A percentile compares a stretch with the other conserved stretches of the same genome.
Evolutionary conservation across 768 basidiomycete genomes (phyloP).

Genomic region (Tylopilus subfusipes): DNA sequence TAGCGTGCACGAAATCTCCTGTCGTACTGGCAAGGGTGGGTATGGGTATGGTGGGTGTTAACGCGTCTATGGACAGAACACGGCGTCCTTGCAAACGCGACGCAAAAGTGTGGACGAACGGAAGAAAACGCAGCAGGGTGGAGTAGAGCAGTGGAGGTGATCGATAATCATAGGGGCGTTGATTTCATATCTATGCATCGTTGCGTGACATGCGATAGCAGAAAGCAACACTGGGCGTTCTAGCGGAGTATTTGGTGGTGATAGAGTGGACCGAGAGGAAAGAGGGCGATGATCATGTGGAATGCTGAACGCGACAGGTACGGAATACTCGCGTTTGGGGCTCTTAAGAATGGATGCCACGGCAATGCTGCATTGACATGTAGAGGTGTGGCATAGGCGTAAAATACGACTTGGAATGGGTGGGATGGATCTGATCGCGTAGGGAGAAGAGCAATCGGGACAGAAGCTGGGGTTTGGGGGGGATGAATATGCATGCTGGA

Average conservation of each 20-base stretch:
- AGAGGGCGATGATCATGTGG: slow-evolving; percentile 7
- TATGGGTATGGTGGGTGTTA: not conserved
- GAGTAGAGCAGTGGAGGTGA: slow-evolving; percentile 4
- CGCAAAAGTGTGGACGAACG: slow-evolving; percentile 13
- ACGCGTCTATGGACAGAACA: slow-evolving; percentile 6
- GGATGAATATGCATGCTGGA: no score
- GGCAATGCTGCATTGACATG: slow-evolving; percentile 12
- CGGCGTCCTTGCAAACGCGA: not conserved
- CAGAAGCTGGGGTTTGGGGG: slow-evolving; percentile 8
- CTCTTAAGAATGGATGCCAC: slow-evolving; percentile 12
- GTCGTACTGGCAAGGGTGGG: not conserved
- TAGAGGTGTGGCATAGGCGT: slow-evolving; percentile 12
- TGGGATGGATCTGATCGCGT: slow-evolving; percentile 20
- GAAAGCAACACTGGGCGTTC: slow-evolving; percentile 5
- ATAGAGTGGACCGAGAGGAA: slow-evolving; percentile 19
- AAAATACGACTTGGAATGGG: not conserved
- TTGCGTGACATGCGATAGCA: slow-evolving; percentile 15
- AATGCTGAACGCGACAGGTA: not conserved
- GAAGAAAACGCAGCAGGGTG: slow-evolving; percentile 4
- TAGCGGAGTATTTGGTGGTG: slow-evolving; percentile 14
- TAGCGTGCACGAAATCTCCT: slow-evolving; percentile 4
- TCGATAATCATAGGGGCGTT: slow-evolving; percentile 25
- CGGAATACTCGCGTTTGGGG: slow-evolving; percentile 1
- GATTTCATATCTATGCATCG: slow-evolving; percentile 31
- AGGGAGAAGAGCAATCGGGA: not conserved